Base-by-base conservation (phyloP, 2,329 filamentous ascomycete species). In the Claviceps sp. region DNA sequence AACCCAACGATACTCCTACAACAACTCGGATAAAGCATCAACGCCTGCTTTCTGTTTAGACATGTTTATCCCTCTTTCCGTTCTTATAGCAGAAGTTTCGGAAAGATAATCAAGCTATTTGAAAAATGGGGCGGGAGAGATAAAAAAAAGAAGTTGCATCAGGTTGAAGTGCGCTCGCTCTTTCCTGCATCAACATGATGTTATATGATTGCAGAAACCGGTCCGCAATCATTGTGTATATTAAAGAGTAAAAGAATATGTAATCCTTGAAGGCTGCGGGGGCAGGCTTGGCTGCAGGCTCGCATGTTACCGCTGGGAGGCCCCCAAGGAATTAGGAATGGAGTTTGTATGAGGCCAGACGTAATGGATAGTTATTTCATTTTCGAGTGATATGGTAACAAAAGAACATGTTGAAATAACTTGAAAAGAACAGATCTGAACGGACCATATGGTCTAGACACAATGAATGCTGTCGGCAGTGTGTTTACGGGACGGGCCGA, bases 171-270 rank as follows among this genome's bases (percentile, higher is more conserved):
- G 4, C 11, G n/a, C 11, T 44, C 8, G 13, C 8, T 45, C 38
- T 20, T 18, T 4, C 41, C 18, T 45, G 48, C 14, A 49, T 36
- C 38, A 36, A 37, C 41, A 50, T 37, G 26, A 50, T 50, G 41
- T 34, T 34, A 34, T 50, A 50, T 50, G 48, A 50, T 50, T 36
- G 41, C 48, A 44, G 48, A 38, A 44, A 22, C 6, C 20, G 18
- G 41, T 50, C 41, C 36, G 41, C 34, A 49, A 50, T 20, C 48
- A 37, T 18, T 38, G 14, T 49, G 48, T 50, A 42, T 37, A 50
- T 50, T 44, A 34, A 26, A 34, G 30, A 34, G 30, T 26, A 45
- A n/a, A 26, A 30, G 9, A 16, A n/a, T 5, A 1, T 22, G 11
- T 13, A 49, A 42, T 34, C 20, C 22, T 18, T 20, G 4, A 14